Conservation (phyloP, 768 basidiomycete genomes). For the Phylloporus scabripes region DNA sequence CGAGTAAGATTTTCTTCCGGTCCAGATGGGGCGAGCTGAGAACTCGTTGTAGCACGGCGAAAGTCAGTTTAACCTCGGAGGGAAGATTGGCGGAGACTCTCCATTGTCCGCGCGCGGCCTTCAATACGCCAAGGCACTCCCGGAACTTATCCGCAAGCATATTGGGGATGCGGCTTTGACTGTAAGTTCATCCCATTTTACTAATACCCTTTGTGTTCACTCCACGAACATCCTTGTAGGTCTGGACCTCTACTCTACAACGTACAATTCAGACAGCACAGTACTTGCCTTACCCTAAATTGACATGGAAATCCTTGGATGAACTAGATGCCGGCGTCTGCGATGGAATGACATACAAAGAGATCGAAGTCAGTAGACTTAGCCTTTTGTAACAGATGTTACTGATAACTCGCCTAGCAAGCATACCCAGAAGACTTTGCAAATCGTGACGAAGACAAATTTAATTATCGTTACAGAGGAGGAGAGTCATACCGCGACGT, state of each 20-base stretch:
- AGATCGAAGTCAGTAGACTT: constrained; percentile 72
- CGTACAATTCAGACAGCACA: constrained; percentile 90
- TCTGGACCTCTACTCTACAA: constrained; percentile 98
- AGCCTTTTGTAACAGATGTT: neutral
- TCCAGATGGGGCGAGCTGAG: constrained; percentile 5
- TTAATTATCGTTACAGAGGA: constrained; percentile 95
- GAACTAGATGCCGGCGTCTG: constrained; percentile 99
- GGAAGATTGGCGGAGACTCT: constrained; percentile 98
- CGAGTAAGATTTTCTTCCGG: constrained; percentile 51
- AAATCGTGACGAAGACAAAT: constrained; percentile 98
- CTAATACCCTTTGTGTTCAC: neutral
- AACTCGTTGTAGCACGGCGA: constrained; percentile 76
- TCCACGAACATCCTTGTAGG: constrained; percentile 39
- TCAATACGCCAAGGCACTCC: constrained; percentile 81
- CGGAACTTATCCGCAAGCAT: constrained; percentile 82
- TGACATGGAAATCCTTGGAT: constrained; percentile 98
- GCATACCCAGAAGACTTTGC: constrained; percentile 98
- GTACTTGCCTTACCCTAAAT: constrained; percentile 75
- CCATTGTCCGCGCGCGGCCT: constrained; percentile 77
- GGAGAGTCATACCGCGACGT: constrained; percentile 99
- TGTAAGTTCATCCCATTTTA: constrained; percentile 37
- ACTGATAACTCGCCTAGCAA: constrained; percentile 44
- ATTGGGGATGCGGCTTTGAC: constrained; percentile 86
- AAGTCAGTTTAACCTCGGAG: constrained; percentile 93
- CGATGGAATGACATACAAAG: constrained; percentile 99